Base-by-base conservation (phyloP, 129 eudicot genomes). In the Mikania micrantha region DNA sequence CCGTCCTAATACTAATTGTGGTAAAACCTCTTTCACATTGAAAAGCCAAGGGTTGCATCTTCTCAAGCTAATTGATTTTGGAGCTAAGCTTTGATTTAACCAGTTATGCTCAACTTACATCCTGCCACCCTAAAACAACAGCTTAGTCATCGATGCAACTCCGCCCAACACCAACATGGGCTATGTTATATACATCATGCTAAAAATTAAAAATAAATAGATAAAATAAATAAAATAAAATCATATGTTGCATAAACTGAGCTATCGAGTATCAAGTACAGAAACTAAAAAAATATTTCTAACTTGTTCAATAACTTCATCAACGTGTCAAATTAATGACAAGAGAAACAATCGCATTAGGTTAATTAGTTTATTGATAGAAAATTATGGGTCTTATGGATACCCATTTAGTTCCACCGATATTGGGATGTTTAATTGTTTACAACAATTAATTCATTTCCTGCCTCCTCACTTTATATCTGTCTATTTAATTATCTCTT, bases 81-180 rank as follows among this genome's bases (percentile, higher is more conserved):
- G n/a, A n/a, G n/a, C 38, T 15, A 56, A 27, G 62, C 28, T 15
- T 56, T 27, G 38, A 56, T 25, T 28, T 12, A 56, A 27, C 60
- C 25, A n/a, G 17, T 56, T 56, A 56, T 56, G 38, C 62, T 20
- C 62, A 56, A 56, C 62, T 20, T 25, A 36, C 62, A 27, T 28
- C 35, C 62, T 56, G 62, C 36, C 36, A 56, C 34, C 17, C 9
- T 56, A 6, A 56, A 56, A 27, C 36, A 54, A 54, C 61, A 11
- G 3, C 5, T 10, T 21, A 50, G 29, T 50, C 58, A 50, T 50
- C 58, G 58, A 50, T 54, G 12, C 61, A 54, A 24, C 15, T 56
- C 36, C 62, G 28, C 38, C 62, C 34, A 56, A 56, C 35, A 56
- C 36, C 61, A 56, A 56, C 62, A 25, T 56, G 27, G 62, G 15